Evolutionary conservation across 352 stramenopile genomes (phyloP).

Genomic region (Globisporangium nagaii): DNA sequence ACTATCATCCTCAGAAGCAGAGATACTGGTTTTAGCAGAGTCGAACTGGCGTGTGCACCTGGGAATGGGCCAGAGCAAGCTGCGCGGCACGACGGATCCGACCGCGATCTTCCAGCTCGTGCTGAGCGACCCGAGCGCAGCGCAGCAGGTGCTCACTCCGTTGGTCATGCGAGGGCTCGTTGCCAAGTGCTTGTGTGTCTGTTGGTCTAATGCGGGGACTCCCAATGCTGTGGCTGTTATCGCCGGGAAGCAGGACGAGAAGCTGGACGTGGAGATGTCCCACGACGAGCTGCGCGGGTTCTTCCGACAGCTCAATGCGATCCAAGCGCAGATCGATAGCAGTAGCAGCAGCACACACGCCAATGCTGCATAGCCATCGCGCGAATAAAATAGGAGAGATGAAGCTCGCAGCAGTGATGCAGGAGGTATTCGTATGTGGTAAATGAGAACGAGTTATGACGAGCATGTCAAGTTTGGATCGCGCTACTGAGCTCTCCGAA

Average conservation of each 20-base stretch:
- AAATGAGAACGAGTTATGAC: too few species aligned
- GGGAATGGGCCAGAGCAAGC: conserved; percentile 39
- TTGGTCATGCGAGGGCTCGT: too few species aligned
- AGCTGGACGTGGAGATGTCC: conserved; percentile 49
- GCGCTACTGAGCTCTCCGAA: too few species aligned
- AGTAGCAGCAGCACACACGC: not conserved
- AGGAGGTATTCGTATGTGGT: too few species aligned
- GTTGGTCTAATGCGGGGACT: not conserved
- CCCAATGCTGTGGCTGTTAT: not conserved
- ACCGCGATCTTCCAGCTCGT: conserved; percentile 53
- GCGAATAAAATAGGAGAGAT: too few species aligned
- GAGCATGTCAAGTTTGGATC: too few species aligned
- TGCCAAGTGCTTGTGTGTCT: too few species aligned
- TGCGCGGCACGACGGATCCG: conserved; percentile 31
- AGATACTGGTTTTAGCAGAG: conserved; percentile 19
- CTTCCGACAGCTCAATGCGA: conserved; percentile 59
- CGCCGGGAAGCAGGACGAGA: conserved; percentile 27
- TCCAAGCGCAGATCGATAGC: conserved; percentile 44
- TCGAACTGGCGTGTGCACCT: conserved; percentile 52
- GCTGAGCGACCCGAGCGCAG: conserved; percentile 12
- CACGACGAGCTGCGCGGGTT: conserved; percentile 45
- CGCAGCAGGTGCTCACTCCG: too few species aligned
- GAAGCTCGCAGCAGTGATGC: too few species aligned
- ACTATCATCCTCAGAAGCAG: too few species aligned
- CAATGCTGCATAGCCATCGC: not conserved